phyloP scores from a whole-genome alignment of 176 grass and related monocot genomes.

The Saccharum spontaneum region DNA sequence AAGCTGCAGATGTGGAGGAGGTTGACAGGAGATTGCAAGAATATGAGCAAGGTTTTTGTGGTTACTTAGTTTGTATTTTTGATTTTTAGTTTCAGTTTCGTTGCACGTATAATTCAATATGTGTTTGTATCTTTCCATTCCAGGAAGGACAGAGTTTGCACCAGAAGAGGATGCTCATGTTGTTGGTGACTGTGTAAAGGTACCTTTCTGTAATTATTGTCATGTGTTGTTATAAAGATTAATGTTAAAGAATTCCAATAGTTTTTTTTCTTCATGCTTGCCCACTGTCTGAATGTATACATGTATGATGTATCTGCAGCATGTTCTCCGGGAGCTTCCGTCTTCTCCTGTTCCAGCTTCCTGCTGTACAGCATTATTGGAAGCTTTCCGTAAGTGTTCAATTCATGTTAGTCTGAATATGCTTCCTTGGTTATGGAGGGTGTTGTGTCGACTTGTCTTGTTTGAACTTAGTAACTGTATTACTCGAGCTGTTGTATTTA shows the following conservation, averaged over 20 bases:
- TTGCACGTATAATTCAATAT: slow-evolving; percentile 27
- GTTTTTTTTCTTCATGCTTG: neutral
- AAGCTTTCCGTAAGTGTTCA: slow-evolving; percentile 89
- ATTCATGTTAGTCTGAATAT: slow-evolving; percentile 27
- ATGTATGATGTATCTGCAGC: slow-evolving; percentile 52
- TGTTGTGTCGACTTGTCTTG: neutral
- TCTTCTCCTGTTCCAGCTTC: slow-evolving; percentile 98
- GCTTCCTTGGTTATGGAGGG: neutral
- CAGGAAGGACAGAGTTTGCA: slow-evolving; percentile 85
- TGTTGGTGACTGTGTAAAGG: slow-evolving; percentile 98
- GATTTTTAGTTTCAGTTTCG: slow-evolving; percentile 23
- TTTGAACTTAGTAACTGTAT: neutral
- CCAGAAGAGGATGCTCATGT: slow-evolving; percentile 97
- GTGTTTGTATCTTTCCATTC: slow-evolving; percentile 36
- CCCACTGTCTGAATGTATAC: slow-evolving; percentile 27
- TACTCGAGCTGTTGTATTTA: neutral
- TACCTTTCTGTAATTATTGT: slow-evolving; percentile 43
- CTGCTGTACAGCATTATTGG: slow-evolving; percentile 94
- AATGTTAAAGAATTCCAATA: slow-evolving; percentile 19
- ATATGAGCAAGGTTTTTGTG: slow-evolving; percentile 88
- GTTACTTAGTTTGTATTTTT: slow-evolving; percentile 40
- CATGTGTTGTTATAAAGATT: slow-evolving; percentile 31
- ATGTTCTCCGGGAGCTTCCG: slow-evolving; percentile 92
- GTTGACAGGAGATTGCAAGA: slow-evolving; percentile 85
- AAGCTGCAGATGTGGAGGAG: slow-evolving; percentile 98